Conservation (phyloP, 805 yeast species). For the Candida germanica region DNA sequence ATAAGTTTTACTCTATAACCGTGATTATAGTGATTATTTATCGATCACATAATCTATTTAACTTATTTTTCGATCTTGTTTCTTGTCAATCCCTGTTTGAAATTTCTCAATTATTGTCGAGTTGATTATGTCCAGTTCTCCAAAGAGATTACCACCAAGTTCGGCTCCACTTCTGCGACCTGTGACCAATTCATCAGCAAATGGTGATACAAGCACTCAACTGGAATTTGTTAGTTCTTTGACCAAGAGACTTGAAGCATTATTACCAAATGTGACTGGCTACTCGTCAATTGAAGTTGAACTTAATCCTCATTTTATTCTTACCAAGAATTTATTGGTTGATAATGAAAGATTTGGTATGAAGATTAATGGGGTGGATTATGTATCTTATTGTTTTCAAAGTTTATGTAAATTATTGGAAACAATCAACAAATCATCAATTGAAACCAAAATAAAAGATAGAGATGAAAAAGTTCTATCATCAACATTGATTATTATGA, state of each 20-base stretch:
- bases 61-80: not conserved
- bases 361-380: constrained; percentile 9
- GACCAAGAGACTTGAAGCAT: constrained; percentile 27
- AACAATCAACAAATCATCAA: constrained; percentile 21
- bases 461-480: constrained; percentile 29
- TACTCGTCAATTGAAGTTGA: constrained; percentile 38
- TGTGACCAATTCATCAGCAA: too few relatives aligned
- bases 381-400: constrained; percentile 20
- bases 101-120: too few relatives aligned
- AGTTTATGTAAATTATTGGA: constrained; percentile 23
- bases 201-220: not conserved
- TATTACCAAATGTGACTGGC: constrained; percentile 40
- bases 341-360: constrained; percentile 10
- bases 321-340: constrained; percentile 28
- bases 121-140: too few relatives aligned
- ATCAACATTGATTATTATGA: constrained; percentile 31
- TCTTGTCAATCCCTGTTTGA: too few relatives aligned
- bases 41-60: not conserved
- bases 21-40: not conserved
- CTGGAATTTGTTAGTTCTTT: constrained; percentile 21
- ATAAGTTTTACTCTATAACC: too few relatives aligned
- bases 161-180: too few relatives aligned
- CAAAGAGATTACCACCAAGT: too few relatives aligned
- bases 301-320: constrained; percentile 36
- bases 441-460: constrained; percentile 20